A percentile compares a stretch with the other conserved stretches of the same genome.
Evolutionary conservation across 2,329 filamentous ascomycete species (phyloP).

Genomic region (Metarhizium sp.): DNA sequence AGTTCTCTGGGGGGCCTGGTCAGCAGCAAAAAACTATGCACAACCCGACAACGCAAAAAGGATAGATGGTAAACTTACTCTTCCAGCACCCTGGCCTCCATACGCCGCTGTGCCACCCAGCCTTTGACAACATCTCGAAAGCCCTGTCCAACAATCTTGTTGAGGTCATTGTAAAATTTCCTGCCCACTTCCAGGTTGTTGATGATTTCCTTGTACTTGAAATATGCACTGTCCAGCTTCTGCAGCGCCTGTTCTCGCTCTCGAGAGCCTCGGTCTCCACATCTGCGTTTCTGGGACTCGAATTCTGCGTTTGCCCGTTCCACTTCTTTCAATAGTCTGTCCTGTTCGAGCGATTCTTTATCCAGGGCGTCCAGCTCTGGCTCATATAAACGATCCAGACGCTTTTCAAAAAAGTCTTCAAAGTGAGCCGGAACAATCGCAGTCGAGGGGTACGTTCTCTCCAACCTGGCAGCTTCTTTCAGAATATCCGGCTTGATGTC

Average conservation of each 20-base stretch:
- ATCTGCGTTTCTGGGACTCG: conserved; percentile 56
- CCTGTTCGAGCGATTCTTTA: conserved; percentile 68
- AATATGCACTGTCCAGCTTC: conserved; percentile 79
- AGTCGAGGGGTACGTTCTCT: conserved; percentile 78
- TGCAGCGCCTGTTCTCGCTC: conserved; percentile 85
- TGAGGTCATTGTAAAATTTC: conserved; percentile 96
- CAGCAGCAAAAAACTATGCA: too few species aligned
- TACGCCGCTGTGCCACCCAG: conserved; percentile 72
- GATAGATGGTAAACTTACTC: conserved; percentile 40
- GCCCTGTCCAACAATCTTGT: conserved; percentile 67
- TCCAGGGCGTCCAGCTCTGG: conserved; percentile 61
- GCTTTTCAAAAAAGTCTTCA: conserved; percentile 78
- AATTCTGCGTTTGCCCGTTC: conserved; percentile 72
- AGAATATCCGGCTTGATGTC: conserved; percentile 83
- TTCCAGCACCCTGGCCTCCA: conserved; percentile 73
- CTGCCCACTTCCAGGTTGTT: conserved; percentile 83
- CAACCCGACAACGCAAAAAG: not conserved
- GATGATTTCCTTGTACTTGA: conserved; percentile 94
- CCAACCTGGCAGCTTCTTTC: conserved; percentile 72
- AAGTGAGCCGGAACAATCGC: conserved; percentile 83
- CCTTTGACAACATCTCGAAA: conserved; percentile 71
- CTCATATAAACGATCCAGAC: conserved; percentile 69
- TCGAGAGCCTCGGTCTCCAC: conserved; percentile 49
- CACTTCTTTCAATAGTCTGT: conserved; percentile 58
- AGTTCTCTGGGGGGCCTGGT: conserved; percentile 31